phyloP scores from a whole-genome alignment of 306 rosid genomes.

The Arachis stenosperma region DNA sequence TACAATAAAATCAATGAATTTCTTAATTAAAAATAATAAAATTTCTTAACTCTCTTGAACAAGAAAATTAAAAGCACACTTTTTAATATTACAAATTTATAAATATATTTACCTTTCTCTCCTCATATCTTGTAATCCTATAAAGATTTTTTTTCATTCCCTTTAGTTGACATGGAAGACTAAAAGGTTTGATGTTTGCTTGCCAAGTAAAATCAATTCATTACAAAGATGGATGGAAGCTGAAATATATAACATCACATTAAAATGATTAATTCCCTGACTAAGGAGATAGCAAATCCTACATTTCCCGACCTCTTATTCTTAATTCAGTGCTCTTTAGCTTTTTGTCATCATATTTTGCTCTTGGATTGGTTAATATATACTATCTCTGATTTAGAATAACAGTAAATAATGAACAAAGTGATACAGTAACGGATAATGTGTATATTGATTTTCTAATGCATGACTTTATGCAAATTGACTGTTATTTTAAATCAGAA shows the following conservation, averaged over 20 bases:
- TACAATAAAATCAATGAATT: too few relatives aligned
- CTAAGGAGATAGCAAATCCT: not conserved
- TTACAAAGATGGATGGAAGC: not conserved
- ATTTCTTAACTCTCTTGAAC: too few relatives aligned
- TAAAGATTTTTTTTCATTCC: not conserved
- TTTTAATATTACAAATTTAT: too few relatives aligned
- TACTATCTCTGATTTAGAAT: not conserved
- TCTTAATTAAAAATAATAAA: too few relatives aligned
- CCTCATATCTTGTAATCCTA: not conserved
- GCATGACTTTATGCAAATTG: too few relatives aligned
- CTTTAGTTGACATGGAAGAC: not conserved
- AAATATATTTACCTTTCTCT: not conserved
- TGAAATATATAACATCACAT: constrained; percentile 5
- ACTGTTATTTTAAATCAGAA: too few relatives aligned
- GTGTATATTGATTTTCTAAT: too few relatives aligned
- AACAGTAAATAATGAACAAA: too few relatives aligned
- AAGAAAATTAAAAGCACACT: too few relatives aligned
- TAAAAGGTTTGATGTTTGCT: not conserved
- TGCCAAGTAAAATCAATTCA: constrained; percentile 13
- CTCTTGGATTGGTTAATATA: constrained; percentile 9
- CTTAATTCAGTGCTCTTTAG: not conserved
- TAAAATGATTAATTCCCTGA: constrained; percentile 1
- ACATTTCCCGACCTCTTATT: not conserved
- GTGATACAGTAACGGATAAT: too few relatives aligned
- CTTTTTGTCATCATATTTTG: not conserved